Percentiles rank a stretch among this genome's conserved stretches.
Conservation (phyloP, 2,329 filamentous ascomycete genomes). For the Nannizzia gypsea region DNA sequence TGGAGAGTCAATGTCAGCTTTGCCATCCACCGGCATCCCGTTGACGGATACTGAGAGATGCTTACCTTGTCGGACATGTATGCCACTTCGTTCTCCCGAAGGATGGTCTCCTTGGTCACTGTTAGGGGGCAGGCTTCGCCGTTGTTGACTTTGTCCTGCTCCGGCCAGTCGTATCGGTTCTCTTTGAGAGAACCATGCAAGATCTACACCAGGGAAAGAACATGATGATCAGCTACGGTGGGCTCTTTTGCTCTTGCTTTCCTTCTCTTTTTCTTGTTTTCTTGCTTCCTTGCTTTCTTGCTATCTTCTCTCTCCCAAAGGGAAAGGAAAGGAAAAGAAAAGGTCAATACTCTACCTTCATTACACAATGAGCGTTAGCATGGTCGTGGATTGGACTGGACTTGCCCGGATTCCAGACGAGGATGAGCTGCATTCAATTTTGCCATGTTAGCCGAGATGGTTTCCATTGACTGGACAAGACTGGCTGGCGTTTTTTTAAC, state of each 20-base stretch:
- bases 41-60: background rate
- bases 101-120: slow-evolving; percentile 55
- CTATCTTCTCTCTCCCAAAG: background rate
- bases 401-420: slow-evolving; percentile 81
- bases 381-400: slow-evolving; percentile 79
- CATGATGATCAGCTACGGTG: slow-evolving; percentile 1
- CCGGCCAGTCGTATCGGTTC: slow-evolving; percentile 66
- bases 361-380: slow-evolving; percentile 79
- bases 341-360: slow-evolving; percentile 47
- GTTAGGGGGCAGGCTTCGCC: slow-evolving; percentile 43
- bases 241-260: background rate
- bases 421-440: slow-evolving; percentile 50
- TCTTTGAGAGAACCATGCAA: slow-evolving; percentile 68
- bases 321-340: background rate
- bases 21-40: background rate
- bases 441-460: background rate
- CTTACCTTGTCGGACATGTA: slow-evolving; percentile 71
- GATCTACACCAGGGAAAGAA: slow-evolving; percentile 37
- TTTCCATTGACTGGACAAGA: slow-evolving; percentile 14
- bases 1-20: slow-evolving; percentile 24
- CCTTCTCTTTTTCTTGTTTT: too few relatives aligned
- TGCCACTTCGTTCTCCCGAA: slow-evolving; percentile 61
- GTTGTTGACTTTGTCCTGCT: slow-evolving; percentile 34
- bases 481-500: slow-evolving; percentile 19
- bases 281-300: too few relatives aligned